phyloP scores from a whole-genome alignment of 371 early-diverging fungal species.

The Conidiobolus incongruus region DNA sequence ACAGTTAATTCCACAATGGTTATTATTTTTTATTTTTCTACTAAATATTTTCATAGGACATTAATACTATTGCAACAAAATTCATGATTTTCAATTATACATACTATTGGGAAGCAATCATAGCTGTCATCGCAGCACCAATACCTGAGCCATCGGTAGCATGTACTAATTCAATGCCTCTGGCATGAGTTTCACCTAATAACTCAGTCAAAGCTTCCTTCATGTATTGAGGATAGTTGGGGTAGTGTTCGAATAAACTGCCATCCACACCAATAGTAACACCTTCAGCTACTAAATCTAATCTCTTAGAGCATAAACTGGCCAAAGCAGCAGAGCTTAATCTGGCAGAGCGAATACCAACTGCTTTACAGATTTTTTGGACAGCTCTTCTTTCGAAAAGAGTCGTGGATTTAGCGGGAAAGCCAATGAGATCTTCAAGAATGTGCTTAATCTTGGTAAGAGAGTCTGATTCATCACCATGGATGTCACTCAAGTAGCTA shows the following conservation, averaged over 20 bases:
- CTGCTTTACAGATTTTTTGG: slow-evolving; percentile 56
- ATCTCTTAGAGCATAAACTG: slow-evolving; percentile 48
- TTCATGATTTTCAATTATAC: no score
- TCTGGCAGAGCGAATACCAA: slow-evolving; percentile 75
- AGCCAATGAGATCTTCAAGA: slow-evolving; percentile 45
- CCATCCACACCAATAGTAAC: slow-evolving; percentile 86
- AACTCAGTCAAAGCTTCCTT: slow-evolving; percentile 40
- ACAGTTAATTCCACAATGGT: no score
- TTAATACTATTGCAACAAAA: no score
- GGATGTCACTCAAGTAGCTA: slow-evolving; percentile 77
- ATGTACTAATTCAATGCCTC: slow-evolving; percentile 11
- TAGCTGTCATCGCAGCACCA: slow-evolving; percentile 12
- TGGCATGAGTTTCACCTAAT: slow-evolving; percentile 31
- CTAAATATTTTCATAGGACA: no score
- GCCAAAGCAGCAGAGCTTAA: slow-evolving; percentile 65
- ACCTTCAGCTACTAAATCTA: slow-evolving; percentile 18
- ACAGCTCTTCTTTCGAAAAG: slow-evolving; percentile 57
- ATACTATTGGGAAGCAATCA: slow-evolving; percentile 5
- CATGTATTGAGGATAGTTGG: slow-evolving; percentile 62
- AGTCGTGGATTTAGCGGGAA: slow-evolving; percentile 26
- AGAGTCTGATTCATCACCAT: slow-evolving; percentile 44
- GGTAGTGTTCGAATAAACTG: slow-evolving; percentile 78
- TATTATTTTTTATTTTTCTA: no score
- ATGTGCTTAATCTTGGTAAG: slow-evolving; percentile 39
- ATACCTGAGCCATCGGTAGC: slow-evolving; percentile 18